These are phyloP conservation scores for Paracamarosporium sp. DNA, from an alignment of 2,329 filamentous ascomycete genomes.

Conservation along the genomic window DNA sequence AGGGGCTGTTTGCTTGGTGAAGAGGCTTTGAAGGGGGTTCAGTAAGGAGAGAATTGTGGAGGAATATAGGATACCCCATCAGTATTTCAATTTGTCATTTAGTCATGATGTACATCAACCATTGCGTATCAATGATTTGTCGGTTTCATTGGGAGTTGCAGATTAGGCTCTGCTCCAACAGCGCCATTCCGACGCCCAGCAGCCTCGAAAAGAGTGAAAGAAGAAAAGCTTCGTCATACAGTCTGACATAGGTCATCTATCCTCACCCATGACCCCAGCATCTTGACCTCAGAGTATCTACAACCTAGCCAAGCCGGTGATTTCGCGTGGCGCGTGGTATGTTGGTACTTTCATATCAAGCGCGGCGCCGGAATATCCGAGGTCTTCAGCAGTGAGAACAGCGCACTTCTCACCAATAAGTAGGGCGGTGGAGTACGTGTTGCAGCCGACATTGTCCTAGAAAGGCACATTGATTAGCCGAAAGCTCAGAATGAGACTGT, in stretches of 20 bases:
- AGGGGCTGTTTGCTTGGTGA: slow-evolving; percentile 32
- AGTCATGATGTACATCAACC: background rate
- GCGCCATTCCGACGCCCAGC: background rate
- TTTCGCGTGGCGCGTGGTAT: slow-evolving; percentile 56
- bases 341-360: slow-evolving; percentile 76
- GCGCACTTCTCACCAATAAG: slow-evolving; percentile 79
- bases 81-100: background rate
- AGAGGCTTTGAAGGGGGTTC: slow-evolving; percentile 19
- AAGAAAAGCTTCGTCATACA: background rate
- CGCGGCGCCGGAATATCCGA: slow-evolving; percentile 74
- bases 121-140: background rate
- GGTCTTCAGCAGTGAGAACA: slow-evolving; percentile 72
- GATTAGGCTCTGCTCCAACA: background rate
- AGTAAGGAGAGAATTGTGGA: background rate
- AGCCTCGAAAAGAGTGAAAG: background rate
- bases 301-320: slow-evolving; percentile 50
- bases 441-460: slow-evolving; percentile 70
- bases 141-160: background rate
- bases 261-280: background rate
- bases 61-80: background rate
- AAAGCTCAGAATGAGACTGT: background rate
- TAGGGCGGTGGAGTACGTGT: slow-evolving; percentile 71
- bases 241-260: background rate
- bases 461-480: background rate
- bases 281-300: slow-evolving; percentile 29